Evolutionary conservation across 768 basidiomycete genomes (phyloP), one percentile per base, ranked within the genome.

Genomic region (Lenzites betulinus): DNA sequence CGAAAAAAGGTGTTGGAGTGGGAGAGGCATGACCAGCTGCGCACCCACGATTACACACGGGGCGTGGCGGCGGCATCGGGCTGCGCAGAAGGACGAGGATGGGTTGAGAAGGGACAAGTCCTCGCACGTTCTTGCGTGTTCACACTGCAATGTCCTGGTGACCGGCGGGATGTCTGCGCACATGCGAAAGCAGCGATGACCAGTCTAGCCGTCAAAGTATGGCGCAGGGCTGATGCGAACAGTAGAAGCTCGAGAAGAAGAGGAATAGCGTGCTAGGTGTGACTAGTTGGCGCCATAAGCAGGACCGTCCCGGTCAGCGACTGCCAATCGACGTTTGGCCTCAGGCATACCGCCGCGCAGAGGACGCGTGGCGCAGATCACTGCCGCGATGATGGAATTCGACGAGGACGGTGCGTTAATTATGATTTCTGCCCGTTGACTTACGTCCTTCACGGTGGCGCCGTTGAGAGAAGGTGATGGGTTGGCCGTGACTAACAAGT

Each of bases 81-180:
- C n/a, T 44, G n/a, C 28, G 15, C 49, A 33, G 28, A 11, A 7
- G 35, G 11, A n/a, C n/a, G n/a, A n/a, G n/a, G 20, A 7, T 8
- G 20, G n/a, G 18, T 13, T 30, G 28, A 44, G 38, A 38, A 23
- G 9, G 18, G n/a, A n/a, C 16, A 30, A 15, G 2, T 7, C 60
- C 48, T 56, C 54, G 54, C 60, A 56, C 60, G 60, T 56, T 62
- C 60, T 39, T 57, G 42, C 28, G 23, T 22, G 49, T 35, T 15
- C n/a, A 15, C 35, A 33, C 43, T 20, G 12, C 18, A 22, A 18
- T 41, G 49, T 16, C 48, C 60, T 33, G 42, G 28, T 57, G 60
- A 52, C 43, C 54, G 22, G 23, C 28, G 35, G 25, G 9, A 13
- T 42, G 25, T 33, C 13, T 25, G 23, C 3, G 41, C 54, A 44